Conservation (phyloP, 345 rosid genomes). For the Euclidium syriacum region DNA sequence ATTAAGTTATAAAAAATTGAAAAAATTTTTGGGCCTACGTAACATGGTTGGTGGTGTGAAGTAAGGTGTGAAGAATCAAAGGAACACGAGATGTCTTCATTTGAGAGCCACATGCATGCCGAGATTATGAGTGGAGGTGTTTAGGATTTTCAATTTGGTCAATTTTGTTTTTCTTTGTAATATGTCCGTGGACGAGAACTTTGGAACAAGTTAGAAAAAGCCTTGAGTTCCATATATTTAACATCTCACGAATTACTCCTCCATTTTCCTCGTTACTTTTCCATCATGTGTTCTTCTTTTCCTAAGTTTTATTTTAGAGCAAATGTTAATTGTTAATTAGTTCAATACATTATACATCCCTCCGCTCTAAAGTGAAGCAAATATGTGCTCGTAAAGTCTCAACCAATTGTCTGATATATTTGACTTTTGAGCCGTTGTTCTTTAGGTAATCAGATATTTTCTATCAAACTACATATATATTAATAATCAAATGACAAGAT, state of each 20-base stretch:
- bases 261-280: not conserved
- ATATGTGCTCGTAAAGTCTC: not conserved
- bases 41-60: constrained; percentile 12
- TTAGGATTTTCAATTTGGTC: not conserved
- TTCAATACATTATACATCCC: not conserved
- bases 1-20: not conserved
- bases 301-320: not conserved
- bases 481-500: no score
- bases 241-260: not conserved
- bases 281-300: not conserved
- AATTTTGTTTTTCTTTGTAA: not conserved
- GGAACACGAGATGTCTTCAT: constrained; percentile 26
- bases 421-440: not conserved
- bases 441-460: not conserved
- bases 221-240: not conserved
- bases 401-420: not conserved
- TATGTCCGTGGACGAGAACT: constrained; percentile 14
- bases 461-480: not conserved
- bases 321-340: not conserved
- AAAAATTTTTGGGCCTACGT: not conserved
- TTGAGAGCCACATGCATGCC: constrained; percentile 20
- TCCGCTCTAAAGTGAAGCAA: not conserved
- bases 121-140: not conserved
- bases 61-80: constrained; percentile 11
- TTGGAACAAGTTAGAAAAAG: constrained; percentile 2